Evolutionary conservation across 176 grass and related monocot genomes (phyloP), one percentile per base, ranked within the genome.

Genomic region (Phoenix roebelenii): DNA sequence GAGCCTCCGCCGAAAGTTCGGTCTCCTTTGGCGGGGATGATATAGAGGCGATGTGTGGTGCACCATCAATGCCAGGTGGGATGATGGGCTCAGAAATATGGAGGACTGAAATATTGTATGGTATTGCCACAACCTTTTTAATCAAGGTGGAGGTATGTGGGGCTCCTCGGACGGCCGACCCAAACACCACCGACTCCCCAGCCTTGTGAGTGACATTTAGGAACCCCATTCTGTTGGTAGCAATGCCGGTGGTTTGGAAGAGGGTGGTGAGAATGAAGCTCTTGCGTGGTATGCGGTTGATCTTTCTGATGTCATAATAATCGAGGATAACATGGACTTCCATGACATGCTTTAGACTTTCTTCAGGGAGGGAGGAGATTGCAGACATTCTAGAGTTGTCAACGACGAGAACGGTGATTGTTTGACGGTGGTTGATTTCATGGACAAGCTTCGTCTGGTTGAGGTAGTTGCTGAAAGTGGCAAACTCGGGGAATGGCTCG

Each of bases 271-370:
- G n/a, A 32, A 63, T 6, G 18, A 18, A 48, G 18, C 6, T 39
- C 3, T 15, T 17, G 0, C 32, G 32, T 9, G 3, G 6, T 28
- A 63, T 28, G n/a, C 2, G 1, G n/a, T 15, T 28, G 0, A 63
- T 20, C 30, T 63, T 63, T 15, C 3, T 30, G 0, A 6, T n/a
- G 32, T 63, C 60, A 30, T 63, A 49, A 18, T 49, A 63, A 18
- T 63, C 32, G 17, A 63, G 30, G 60, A 49, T 63, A n/a, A 49
- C 32, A n/a, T 63, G 60, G n/a, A 63, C 29, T n/a, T 17, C 2
- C 4, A 63, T 28, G 30, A 16, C 60, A 10, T 22, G 17, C 60
- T 63, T 39, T 3, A 49, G 17, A 9, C 7, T 49, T 5, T 63
- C 7, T 16, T 10, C 16, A 18, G 14, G 3, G 4, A 63, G 30